Evolutionary conservation across 2,329 filamentous ascomycete genomes (phyloP), one percentile per base, ranked within the genome.

Genomic region (Cladorrhinum sp.): DNA sequence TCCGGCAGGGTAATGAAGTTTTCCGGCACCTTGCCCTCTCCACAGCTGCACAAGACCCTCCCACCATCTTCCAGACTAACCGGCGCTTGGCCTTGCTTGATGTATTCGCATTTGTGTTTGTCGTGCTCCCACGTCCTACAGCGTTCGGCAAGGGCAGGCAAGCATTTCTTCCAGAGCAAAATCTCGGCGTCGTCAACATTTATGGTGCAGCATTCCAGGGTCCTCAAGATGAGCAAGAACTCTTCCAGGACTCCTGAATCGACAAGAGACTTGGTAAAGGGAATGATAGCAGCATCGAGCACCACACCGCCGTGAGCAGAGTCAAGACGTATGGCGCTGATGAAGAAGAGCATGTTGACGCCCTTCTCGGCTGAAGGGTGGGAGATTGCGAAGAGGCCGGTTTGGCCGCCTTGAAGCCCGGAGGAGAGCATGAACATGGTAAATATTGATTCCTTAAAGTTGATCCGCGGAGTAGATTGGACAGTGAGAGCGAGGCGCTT

Each of bases 181-280:
- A 91, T 74, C 39, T 89, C 88, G n/a, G 77, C 80, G 10, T 84
- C 82, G 26, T 80, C 72, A 3, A 81, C 75, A 0, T 56, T 68
- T n/a, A 78, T 65, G 10, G 69, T 72, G 64, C 73, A 73, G 58
- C 74, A 72, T 51, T 77, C 72, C 0, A 78, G 68, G 9, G 70
- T 68, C 14, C 72, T 69, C 1, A 78, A 62, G 1, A 77, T 39
- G 2, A 76, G 63, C 2, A 81, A 68, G 64, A 81, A 80, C 0
- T 69, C 62, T 18, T 75, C 70, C 16, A 81, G 64, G 50, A 70
- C 65, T 65, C 64, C 42, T 0, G 70, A 73, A 10, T 65, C 46
- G 7, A 80, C 60, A 2, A 77, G 62, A 0, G 72, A 64, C 3
- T 60, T 58, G 0, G 79, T 80, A 6, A 81, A 63, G 0, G 80